Conservation (phyloP, 2,329 filamentous ascomycete species). For the Hirsutella rhossiliensis region DNA sequence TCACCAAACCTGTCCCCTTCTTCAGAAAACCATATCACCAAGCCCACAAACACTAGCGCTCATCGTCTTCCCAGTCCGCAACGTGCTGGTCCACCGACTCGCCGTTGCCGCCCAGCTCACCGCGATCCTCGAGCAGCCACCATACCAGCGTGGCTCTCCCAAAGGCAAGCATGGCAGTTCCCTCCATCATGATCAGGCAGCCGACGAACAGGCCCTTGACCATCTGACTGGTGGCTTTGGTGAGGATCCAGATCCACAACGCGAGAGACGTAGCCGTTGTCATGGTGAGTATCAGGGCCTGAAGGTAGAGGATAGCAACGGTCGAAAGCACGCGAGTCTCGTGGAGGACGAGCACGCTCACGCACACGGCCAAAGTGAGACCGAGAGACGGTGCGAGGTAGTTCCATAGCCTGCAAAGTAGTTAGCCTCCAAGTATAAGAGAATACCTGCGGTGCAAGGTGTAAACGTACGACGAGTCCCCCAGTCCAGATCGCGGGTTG, state of each 20-base stretch:
- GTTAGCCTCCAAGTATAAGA: not conserved
- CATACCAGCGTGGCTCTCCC: slow-evolving; percentile 15
- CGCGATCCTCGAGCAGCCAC: slow-evolving; percentile 7
- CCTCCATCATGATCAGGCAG: slow-evolving; percentile 15
- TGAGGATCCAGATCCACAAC: slow-evolving; percentile 12
- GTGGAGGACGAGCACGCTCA: slow-evolving; percentile 11
- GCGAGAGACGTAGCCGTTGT: slow-evolving; percentile 9
- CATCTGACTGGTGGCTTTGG: slow-evolving; percentile 7
- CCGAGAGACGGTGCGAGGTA: slow-evolving; percentile 9
- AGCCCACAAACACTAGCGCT: not conserved
- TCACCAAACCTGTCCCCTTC: too few species aligned
- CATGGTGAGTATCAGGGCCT: slow-evolving; percentile 13
- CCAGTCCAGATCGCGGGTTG: not conserved
- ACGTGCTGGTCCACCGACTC: not conserved
- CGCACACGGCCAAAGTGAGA: slow-evolving; percentile 10
- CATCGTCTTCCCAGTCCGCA: not conserved
- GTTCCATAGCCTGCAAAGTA: slow-evolving; percentile 14
- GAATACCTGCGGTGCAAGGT: not conserved
- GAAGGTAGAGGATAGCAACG: slow-evolving; percentile 13
- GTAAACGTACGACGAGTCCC: not conserved
- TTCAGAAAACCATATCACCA: not conserved
- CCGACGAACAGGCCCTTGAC: slow-evolving; percentile 15
- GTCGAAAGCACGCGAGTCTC: slow-evolving; percentile 15
- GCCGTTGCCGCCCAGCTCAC: not conserved
- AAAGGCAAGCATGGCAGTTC: slow-evolving; percentile 15